Evolutionary conservation across 2,329 filamentous ascomycete species (phyloP).

Genomic region (Sporothrix schenckii): DNA sequence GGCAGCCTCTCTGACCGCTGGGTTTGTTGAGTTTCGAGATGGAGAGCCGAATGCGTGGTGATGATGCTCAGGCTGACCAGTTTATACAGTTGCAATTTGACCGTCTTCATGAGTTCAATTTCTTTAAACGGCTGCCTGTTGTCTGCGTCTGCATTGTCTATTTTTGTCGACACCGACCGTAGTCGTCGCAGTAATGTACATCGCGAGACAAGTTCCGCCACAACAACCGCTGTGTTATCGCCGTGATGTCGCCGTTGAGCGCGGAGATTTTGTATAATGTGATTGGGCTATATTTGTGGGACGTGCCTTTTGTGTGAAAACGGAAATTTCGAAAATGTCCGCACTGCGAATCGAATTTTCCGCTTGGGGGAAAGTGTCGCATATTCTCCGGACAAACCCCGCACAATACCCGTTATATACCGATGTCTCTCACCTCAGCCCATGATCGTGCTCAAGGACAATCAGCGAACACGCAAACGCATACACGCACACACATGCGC

Average conservation of each 20-base stretch:
- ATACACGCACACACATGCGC: not conserved
- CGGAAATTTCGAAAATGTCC: conserved; percentile 16
- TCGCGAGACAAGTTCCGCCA: not conserved
- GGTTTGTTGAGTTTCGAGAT: not conserved
- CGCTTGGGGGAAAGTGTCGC: conserved; percentile 10
- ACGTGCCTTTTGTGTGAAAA: rapidly evolving
- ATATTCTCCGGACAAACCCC: not conserved
- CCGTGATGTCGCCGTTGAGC: not conserved
- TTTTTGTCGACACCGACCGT: not conserved
- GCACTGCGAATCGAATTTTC: not conserved
- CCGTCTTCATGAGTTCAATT: no score
- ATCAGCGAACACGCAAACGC: not conserved
- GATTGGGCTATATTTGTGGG: conserved; percentile 5
- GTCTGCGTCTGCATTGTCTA: no score
- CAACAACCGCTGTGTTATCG: conserved; percentile 18
- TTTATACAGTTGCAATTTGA: not conserved
- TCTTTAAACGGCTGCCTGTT: conserved; percentile 2
- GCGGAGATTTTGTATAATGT: conserved; percentile 1
- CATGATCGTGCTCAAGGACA: not conserved
- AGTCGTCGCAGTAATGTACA: not conserved
- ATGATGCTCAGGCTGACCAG: not conserved
- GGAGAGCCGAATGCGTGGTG: not conserved
- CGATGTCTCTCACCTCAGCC: not conserved
- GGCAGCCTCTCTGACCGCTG: no score
- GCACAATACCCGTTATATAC: conserved; percentile 18